Percentiles rank a stretch among this genome's conserved stretches.
Evolutionary conservation across 805 yeast genomes (phyloP).

Genomic region (Schwanniomyces pseudopolymorphus): DNA sequence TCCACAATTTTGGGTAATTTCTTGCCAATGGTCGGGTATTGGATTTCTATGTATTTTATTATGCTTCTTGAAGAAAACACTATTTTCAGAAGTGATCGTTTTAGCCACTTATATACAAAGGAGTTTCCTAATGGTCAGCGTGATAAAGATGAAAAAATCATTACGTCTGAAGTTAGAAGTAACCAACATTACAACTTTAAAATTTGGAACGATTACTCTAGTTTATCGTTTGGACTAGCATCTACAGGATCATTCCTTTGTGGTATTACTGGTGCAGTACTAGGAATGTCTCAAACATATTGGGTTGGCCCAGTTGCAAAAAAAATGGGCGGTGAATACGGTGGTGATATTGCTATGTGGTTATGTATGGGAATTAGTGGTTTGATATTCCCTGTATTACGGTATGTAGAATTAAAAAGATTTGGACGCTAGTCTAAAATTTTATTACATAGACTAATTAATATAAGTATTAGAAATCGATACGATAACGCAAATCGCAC

Average conservation of each 20-base stretch:
- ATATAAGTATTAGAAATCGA: neutral
- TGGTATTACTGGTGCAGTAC: constrained; percentile 80
- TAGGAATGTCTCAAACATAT: constrained; percentile 88
- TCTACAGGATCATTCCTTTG: constrained; percentile 61
- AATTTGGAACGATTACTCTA: constrained; percentile 63
- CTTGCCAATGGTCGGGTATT: constrained; percentile 88
- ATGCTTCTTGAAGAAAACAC: constrained; percentile 69
- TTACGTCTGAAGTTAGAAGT: constrained; percentile 39
- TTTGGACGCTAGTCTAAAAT: constrained; percentile 29
- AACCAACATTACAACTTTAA: constrained; percentile 63
- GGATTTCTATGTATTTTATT: constrained; percentile 82
- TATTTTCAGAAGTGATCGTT: constrained; percentile 57
- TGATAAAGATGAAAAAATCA: constrained; percentile 11
- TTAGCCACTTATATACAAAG: constrained; percentile 28
- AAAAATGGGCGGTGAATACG: constrained; percentile 56
- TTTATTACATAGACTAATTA: too few species aligned
- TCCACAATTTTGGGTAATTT: constrained; percentile 74
- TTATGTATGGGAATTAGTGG: constrained; percentile 71
- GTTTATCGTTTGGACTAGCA: constrained; percentile 70
- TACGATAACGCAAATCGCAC: neutral
- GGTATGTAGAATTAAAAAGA: constrained; percentile 62
- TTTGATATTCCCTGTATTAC: constrained; percentile 57
- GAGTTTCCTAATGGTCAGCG: constrained; percentile 24
- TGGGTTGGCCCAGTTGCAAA: constrained; percentile 76
- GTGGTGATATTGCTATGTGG: constrained; percentile 86